Evolutionary conservation across 164 flowering plant species (phyloP), one percentile per base, ranked within the genome.

Genomic region (Liquidambar formosana): DNA sequence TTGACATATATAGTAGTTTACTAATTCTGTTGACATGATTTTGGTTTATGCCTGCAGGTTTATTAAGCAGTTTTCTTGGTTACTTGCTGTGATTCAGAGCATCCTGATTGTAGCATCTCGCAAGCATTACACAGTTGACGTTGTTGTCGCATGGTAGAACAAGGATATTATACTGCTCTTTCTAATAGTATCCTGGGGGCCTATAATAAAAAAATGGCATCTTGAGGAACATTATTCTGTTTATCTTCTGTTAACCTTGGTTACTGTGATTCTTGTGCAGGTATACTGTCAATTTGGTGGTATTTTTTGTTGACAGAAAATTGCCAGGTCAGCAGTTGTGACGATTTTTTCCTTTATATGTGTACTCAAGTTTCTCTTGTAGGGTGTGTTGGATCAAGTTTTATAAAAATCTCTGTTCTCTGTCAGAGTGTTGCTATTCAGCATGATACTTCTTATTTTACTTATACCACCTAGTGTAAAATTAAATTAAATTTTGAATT

Each of bases 51-150:
- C 4, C 41, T 57, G 62, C 84, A 94, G 98, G 80, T 83, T 71
- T 56, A 75, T 90, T 49, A 94, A 94, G 79, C 90, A 84, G 57
- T 73, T 84, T 70, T 90, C 89, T 49, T 94, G 99, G 99, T 69
- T 89, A 57, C 64, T 84, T 66, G 95, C 84, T 22, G 80, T 89
- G 65, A 63, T 71, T 48, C 93, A 88, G 77, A 92, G 99, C 82
- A 72, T 92, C 27, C 77, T 94, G 81, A 92, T 94, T 71, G 51
- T 94, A 54, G 97, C 99, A 59, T 92, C 97, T n/a, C 93, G 94
- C 68, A 94, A 92, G 71, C 99, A 92, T 78, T 94, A 92, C 82
- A 69, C 79, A n/a, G 82, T 79, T 57, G 82, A 79, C 43, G 64
- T 79, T 58, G 79, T 79, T 48, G 79, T 79, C 44, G 82, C 82